Evolutionary conservation across 805 yeast species (phyloP), one percentile per base, ranked within the genome.

Genomic region (Hanseniaspora jakobsenii): DNA sequence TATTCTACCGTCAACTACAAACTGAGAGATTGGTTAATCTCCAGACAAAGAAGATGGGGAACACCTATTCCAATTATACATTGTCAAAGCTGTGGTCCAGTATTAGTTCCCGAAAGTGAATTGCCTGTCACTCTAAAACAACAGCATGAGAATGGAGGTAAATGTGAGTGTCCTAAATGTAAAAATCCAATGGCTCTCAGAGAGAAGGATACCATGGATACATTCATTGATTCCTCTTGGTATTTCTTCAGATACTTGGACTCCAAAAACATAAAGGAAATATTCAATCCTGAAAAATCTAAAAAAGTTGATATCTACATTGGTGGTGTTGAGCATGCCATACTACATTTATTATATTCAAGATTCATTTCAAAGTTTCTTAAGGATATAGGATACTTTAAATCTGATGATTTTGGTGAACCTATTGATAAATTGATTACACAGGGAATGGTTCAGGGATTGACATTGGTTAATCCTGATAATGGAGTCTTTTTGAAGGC

Each of bases 371-470:
- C 93, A 21, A 89, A 89, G 56, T 85, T 89, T 53, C 58, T 89
- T 28, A 71, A 73, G 12, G 70, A 74, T 19, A 68, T 69, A 27
- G 86, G 85, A 2, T 55, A 70, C 50, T 85, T 94, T 87, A 36
- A 30, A 12, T 66, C 71, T 43, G 85, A 85, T 6, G 59, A 66
- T 2, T 63, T 63, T 3, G 85, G 83, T 19, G 98, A 91, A 56
- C 98, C 98, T 2, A 76, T 91, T 55, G 71, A 66, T 47, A 72
- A 72, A 48, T 66, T 91, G 28, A 78, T 89, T 2, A 87, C 96
- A 2, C 97, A 89, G 60, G 98, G 98, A 14, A 91, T 91, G 98
- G 98, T 91, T 3, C 95, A 89, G 49, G 97, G 96, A 2, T 77
- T 74, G 55, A 91, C 98, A 0, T 82, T 59, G 52, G 65, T 67